These are phyloP conservation scores for Alternaria hordeiaustralica DNA, from an alignment of 2,329 filamentous ascomycete species.

Conservation along the genomic window DNA sequence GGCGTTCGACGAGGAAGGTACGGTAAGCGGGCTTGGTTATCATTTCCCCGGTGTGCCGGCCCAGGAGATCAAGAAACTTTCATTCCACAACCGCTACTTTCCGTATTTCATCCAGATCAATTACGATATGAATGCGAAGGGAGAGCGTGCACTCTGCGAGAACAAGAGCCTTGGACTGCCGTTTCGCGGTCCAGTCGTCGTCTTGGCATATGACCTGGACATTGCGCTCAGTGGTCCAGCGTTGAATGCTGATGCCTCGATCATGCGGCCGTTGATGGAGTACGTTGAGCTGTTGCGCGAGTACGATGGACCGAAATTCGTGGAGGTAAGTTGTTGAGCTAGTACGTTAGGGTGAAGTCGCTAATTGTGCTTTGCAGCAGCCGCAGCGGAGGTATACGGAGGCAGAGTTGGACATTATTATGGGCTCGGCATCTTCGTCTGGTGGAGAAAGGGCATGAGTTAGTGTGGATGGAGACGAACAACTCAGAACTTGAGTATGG, in stretches of 20 bases:
- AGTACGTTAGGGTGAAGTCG: too few relatives aligned
- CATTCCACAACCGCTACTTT: constrained; percentile 14
- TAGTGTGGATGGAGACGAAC: background rate
- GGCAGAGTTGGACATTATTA: constrained; percentile 6
- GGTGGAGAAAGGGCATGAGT: background rate
- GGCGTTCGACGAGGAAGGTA: background rate
- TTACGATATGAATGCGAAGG: constrained; percentile 13
- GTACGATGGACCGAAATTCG: constrained; percentile 18
- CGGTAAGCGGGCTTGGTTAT: background rate
- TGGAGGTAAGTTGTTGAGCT: constrained; percentile 3
- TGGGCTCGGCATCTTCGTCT: background rate
- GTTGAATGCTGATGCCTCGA: constrained; percentile 12
- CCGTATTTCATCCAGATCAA: constrained; percentile 17
- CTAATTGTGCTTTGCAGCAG: constrained; percentile 11
- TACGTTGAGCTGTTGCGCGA: constrained; percentile 17
- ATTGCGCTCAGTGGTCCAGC: constrained; percentile 13
- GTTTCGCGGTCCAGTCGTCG: constrained; percentile 16
- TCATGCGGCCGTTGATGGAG: constrained; percentile 8
- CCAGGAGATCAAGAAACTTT: constrained; percentile 13
- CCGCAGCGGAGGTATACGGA: constrained; percentile 16
- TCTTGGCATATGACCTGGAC: constrained; percentile 11
- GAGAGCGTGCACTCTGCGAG: background rate
- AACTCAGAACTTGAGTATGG: background rate
- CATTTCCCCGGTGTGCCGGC: constrained; percentile 1
- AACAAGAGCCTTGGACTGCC: constrained; percentile 6